phyloP scores from a whole-genome alignment of 768 basidiomycete genomes.

The Suillus tomentosus region DNA sequence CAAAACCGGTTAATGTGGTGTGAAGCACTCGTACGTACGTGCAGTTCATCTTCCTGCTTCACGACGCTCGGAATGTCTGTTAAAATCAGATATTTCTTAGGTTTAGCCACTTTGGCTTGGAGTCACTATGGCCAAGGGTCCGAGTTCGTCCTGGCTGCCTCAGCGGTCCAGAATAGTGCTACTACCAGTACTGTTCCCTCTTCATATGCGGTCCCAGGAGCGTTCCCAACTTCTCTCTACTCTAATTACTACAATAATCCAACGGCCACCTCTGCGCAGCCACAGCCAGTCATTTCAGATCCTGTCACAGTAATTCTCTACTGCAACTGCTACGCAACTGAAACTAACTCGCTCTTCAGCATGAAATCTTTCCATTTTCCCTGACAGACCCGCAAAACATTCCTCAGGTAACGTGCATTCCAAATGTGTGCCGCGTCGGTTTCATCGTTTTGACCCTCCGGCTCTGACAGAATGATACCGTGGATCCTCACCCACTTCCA shows the following conservation, averaged over 20 bases:
- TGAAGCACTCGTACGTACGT: background rate
- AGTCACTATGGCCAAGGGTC: background rate
- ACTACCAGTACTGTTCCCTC: conserved; percentile 16
- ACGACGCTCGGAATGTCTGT: background rate
- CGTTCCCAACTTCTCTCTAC: conserved; percentile 67
- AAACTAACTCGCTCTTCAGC: conserved; percentile 36
- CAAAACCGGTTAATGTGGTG: no score
- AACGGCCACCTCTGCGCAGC: conserved; percentile 70
- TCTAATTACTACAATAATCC: conserved; percentile 71
- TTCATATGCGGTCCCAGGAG: conserved; percentile 56
- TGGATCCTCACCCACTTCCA: conserved; percentile 68
- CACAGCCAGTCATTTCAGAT: conserved; percentile 77
- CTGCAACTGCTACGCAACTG: conserved; percentile 4
- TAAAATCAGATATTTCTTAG: background rate
- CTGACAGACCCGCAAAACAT: conserved; percentile 66
- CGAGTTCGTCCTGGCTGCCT: background rate
- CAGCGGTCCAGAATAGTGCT: conserved; percentile 8
- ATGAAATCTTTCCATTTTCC: conserved; percentile 56
- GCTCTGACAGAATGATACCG: conserved; percentile 47
- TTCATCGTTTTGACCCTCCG: background rate
- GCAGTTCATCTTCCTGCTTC: background rate
- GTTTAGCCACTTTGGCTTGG: conserved; percentile 3
- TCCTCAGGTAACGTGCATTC: conserved; percentile 41
- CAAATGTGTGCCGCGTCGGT: background rate
- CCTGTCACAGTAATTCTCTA: conserved; percentile 53